Conservation (phyloP, 164 flowering plant species). For the Cinnamomum micranthum region DNA sequence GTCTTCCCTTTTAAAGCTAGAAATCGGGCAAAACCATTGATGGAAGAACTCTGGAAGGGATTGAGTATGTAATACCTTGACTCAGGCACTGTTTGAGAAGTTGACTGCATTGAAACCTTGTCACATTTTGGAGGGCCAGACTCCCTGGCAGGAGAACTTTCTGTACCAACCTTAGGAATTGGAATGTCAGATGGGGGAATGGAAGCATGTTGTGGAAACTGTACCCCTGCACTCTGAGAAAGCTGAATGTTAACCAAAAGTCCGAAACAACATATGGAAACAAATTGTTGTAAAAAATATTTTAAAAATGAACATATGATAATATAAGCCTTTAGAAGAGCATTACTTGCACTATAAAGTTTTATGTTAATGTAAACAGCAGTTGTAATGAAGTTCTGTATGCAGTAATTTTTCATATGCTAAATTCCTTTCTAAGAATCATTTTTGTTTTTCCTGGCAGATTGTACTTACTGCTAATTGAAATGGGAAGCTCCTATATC, state of each 20-base stretch:
- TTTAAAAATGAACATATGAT: no score
- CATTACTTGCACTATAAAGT: not conserved
- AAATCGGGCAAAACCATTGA: no score
- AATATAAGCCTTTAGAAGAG: not conserved
- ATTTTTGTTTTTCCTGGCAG: not conserved
- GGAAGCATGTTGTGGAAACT: constrained; percentile 63
- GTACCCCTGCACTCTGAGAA: constrained; percentile 73
- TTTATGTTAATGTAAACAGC: not conserved
- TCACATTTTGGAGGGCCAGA: constrained; percentile 36
- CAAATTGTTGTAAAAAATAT: not conserved
- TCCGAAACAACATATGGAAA: not conserved
- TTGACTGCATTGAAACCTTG: constrained; percentile 27
- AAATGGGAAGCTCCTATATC: not conserved
- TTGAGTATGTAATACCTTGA: constrained; percentile 49
- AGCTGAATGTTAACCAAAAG: not conserved
- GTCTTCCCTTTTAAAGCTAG: no score
- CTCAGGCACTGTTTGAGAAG: constrained; percentile 48
- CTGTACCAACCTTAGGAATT: constrained; percentile 19
- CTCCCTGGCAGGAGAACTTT: constrained; percentile 26
- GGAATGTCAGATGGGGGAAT: constrained; percentile 28
- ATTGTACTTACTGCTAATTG: not conserved
- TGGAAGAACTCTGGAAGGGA: not conserved
- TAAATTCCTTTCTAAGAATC: not conserved
- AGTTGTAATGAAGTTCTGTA: not conserved
- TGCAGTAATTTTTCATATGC: not conserved